Conservation (phyloP, 2,329 filamentous ascomycete genomes). For the Thyridium curvatum region DNA sequence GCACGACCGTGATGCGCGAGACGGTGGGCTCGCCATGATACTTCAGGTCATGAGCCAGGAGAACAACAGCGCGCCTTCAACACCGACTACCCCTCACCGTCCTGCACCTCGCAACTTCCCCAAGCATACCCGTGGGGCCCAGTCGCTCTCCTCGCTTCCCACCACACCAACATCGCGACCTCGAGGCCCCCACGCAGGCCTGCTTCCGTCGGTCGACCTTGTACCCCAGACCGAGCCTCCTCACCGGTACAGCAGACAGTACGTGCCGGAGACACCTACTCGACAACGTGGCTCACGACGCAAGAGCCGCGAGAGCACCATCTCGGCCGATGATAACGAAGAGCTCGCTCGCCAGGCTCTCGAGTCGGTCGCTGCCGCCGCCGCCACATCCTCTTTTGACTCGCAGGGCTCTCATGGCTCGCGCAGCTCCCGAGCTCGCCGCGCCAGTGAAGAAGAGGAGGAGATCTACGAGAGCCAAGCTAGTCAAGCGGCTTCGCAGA, state of each 20-base stretch:
- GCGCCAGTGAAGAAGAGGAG: conserved; percentile 41
- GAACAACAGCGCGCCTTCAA: conserved; percentile 67
- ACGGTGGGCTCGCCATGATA: conserved; percentile 56
- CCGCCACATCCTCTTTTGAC: conserved; percentile 15
- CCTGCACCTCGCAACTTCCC: conserved; percentile 41
- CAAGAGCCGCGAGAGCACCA: conserved; percentile 78
- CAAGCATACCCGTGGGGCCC: conserved; percentile 67
- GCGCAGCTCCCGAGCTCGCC: conserved; percentile 11
- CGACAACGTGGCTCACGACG: conserved; percentile 34
- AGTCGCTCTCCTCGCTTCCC: conserved; percentile 80
- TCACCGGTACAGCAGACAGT: conserved; percentile 32
- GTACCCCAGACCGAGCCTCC: conserved; percentile 54
- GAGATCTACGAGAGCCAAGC: conserved; percentile 69
- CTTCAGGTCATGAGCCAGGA: conserved; percentile 77
- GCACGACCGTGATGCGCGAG: too few relatives aligned
- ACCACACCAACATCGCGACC: conserved; percentile 61
- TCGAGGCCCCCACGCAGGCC: conserved; percentile 39
- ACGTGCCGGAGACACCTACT: conserved; percentile 36
- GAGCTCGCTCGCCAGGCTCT: conserved; percentile 50
- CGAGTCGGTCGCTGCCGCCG: conserved; percentile 37
- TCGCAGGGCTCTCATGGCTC: conserved; percentile 13
- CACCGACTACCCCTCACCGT: conserved; percentile 47
- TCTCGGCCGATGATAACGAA: conserved; percentile 56
- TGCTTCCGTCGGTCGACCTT: conserved; percentile 58
- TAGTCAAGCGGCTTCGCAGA: conserved; percentile 68